A percentile compares a stretch with the other conserved stretches of the same genome.
Conservation (phyloP, 805 yeast species). For the Saturnispora zaruensis region DNA sequence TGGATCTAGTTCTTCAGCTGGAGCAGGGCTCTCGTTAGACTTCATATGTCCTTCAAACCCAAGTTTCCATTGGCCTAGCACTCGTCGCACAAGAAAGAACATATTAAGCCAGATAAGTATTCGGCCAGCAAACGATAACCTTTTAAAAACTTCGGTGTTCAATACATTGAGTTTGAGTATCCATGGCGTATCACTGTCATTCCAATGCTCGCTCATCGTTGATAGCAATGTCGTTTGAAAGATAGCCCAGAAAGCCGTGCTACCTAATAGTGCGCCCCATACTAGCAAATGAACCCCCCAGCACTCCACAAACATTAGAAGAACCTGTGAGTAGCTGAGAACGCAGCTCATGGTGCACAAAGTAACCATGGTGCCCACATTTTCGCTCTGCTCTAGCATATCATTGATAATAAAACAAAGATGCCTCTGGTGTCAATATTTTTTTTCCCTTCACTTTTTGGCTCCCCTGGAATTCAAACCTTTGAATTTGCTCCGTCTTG, state of each 20-base stretch:
- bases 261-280: not conserved
- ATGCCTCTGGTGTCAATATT: not conserved
- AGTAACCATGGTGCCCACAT: not conserved
- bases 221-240: not conserved
- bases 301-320: not conserved
- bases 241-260: not conserved
- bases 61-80: constrained; percentile 5
- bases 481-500: not conserved
- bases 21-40: not conserved
- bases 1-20: not conserved
- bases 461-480: not conserved
- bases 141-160: not conserved
- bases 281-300: not conserved
- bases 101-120: constrained; percentile 3
- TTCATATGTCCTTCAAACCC: not conserved
- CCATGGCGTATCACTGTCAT: not conserved
- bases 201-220: not conserved
- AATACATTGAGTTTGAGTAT: not conserved
- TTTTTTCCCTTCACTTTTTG: not conserved
- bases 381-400: not conserved
- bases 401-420: not conserved
- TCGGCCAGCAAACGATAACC: constrained; percentile 3
- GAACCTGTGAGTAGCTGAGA: not conserved
- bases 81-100: not conserved
- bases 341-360: not conserved